Conservation (phyloP, 2,329 filamentous ascomycete genomes). For the Aspergillus alliaceus region DNA sequence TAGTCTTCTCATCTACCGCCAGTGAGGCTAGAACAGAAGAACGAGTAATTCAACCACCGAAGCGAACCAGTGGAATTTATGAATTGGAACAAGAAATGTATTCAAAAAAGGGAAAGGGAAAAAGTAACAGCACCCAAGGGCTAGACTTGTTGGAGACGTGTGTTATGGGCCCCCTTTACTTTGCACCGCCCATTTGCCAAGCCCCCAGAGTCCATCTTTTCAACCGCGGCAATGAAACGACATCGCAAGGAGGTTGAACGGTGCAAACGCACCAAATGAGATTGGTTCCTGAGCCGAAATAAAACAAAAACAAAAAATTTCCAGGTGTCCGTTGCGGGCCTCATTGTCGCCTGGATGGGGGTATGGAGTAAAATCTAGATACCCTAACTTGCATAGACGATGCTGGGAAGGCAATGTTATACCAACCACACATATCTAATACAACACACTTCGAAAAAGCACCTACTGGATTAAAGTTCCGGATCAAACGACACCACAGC, state of each 20-base stretch:
- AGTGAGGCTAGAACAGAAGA: background rate
- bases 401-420: background rate
- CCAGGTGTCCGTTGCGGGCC: background rate
- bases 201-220: background rate
- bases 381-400: background rate
- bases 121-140: background rate
- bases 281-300: background rate
- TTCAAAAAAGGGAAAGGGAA: too few species aligned
- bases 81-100: too few species aligned
- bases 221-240: background rate
- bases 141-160: background rate
- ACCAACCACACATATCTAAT: background rate
- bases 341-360: background rate
- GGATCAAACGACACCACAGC: background rate
- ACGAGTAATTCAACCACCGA: background rate
- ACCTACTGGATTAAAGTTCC: background rate
- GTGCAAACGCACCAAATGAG: background rate
- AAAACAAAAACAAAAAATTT: background rate
- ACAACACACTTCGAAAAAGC: too few species aligned
- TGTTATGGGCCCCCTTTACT: background rate
- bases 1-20: too few species aligned
- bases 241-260: background rate
- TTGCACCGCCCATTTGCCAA: constrained; percentile 11
- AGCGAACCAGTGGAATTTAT: background rate
- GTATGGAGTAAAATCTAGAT: background rate